These are phyloP conservation scores for Annona cherimola DNA, from an alignment of 164 flowering plant species.

Conservation along the genomic window DNA sequence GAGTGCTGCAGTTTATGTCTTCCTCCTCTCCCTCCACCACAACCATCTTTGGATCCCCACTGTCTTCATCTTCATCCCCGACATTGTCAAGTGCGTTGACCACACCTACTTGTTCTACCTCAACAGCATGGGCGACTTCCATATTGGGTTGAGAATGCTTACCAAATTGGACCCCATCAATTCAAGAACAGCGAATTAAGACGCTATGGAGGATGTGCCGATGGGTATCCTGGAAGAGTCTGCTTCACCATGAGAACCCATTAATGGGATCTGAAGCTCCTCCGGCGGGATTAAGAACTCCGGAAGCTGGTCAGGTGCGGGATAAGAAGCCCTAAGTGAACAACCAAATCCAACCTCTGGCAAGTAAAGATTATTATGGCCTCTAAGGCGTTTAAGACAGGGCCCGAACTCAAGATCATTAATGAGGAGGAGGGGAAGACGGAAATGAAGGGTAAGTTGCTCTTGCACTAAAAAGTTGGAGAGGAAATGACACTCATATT, in stretches of 20 bases:
- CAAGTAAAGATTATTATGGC: background rate
- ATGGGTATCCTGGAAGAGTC: conserved; percentile 5
- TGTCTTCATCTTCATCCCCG: no score
- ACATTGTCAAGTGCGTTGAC: no score
- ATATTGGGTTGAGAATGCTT: background rate
- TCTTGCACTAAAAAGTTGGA: background rate
- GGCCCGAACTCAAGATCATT: conserved; percentile 6
- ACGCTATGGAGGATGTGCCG: conserved; percentile 37
- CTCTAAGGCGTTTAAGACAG: conserved; percentile 9
- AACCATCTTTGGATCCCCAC: no score
- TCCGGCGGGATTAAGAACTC: background rate
- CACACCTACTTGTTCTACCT: no score
- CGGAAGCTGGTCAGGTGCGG: background rate
- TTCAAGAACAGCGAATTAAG: conserved; percentile 58
- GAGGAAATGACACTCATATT: conserved; percentile 1
- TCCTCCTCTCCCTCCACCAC: no score
- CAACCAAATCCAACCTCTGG: background rate
- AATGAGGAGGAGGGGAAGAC: conserved; percentile 1
- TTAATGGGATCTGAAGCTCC: conserved; percentile 1
- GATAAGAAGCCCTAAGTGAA: background rate
- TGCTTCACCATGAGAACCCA: background rate
- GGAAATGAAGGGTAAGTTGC: background rate
- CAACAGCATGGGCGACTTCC: no score
- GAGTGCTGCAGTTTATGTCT: no score
- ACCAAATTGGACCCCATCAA: conserved; percentile 23